phyloP scores from a whole-genome alignment of 768 basidiomycete genomes.

The Lactarius psammicola region DNA sequence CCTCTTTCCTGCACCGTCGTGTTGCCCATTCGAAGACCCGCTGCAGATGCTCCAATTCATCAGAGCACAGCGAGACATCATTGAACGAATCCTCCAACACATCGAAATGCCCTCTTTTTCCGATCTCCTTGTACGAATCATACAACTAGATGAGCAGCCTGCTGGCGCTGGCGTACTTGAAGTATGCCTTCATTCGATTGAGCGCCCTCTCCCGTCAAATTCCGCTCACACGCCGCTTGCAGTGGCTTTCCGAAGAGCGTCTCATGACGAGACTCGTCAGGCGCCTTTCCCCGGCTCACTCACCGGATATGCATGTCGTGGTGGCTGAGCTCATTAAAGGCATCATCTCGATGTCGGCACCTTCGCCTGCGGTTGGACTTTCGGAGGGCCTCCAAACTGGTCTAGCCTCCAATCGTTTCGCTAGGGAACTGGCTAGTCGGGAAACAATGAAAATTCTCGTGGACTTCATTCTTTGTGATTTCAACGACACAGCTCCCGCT shows the following conservation, averaged over 20 bases:
- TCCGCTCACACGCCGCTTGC: slow-evolving; percentile 37
- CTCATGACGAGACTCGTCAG: slow-evolving; percentile 80
- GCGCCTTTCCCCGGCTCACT: slow-evolving; percentile 75
- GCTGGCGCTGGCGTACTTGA: slow-evolving; percentile 81
- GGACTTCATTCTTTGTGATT: slow-evolving; percentile 74
- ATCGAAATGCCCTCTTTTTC: slow-evolving; percentile 89
- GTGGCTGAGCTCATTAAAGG: slow-evolving; percentile 91
- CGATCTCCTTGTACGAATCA: slow-evolving; percentile 86
- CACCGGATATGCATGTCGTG: slow-evolving; percentile 75
- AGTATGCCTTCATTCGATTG: slow-evolving; percentile 52
- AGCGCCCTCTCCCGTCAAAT: slow-evolving; percentile 36
- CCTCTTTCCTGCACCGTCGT: slow-evolving; percentile 30
- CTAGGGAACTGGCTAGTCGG: slow-evolving; percentile 78
- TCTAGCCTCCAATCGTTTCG: slow-evolving; percentile 80
- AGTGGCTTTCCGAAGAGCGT: slow-evolving; percentile 87
- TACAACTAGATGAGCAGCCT: slow-evolving; percentile 84
- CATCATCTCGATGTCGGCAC: slow-evolving; percentile 91
- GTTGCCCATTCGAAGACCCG: slow-evolving; percentile 35
- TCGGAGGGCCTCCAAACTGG: slow-evolving; percentile 67
- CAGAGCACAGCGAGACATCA: slow-evolving; percentile 72
- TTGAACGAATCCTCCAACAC: slow-evolving; percentile 79
- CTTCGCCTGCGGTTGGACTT: slow-evolving; percentile 74
- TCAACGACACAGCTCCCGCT: slow-evolving; percentile 34
- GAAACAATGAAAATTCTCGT: slow-evolving; percentile 69
- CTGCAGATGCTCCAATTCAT: slow-evolving; percentile 91